Evolutionary conservation across 2,329 filamentous ascomycete species (phyloP), one percentile per base, ranked within the genome.

Genomic region (Davidsoniella neocaledoniae): DNA sequence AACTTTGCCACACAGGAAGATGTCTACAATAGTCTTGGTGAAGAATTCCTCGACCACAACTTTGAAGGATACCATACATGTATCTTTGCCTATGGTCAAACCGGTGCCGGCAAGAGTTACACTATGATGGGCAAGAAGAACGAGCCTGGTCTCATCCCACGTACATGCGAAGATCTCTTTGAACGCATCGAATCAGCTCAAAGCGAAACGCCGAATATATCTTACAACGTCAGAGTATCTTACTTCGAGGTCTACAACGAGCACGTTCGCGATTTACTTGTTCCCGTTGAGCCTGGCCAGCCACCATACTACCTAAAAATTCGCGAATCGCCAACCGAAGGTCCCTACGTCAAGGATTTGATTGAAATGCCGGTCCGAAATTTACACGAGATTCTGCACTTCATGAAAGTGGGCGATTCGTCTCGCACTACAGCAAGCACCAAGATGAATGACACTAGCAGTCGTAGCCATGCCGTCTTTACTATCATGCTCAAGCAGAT

Each of bases 161-260:
- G 88, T 46, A 98, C 91, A 8, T 98, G 91, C 64, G 83, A 94
- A 64, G 91, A 95, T 64, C 73, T 98, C 46, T 98, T 98, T 62
- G 80, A 94, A 68, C 79, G 91, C 50, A 95, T 98, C 62, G 82
- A 90, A 56, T 76, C 79, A 41, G 73, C 77, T 25, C 72, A 77
- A 49, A 80, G 84, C 56, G 83, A 93, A 59, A 83, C 83, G 43
- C 83, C 87, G 49, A 93, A 91, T 64, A 86, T 94, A 62, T 94
- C 86, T 57, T 98, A 95, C 72, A 91, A 90, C 59, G 91, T 98
- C 56, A 83, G 91, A 55, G 91, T 96, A 25, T 95, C 88, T 3
- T 98, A 98, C 68, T 96, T 98, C 60, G 91, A 98, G 63, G 91
- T 98, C 54, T 98, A 98, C 74, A 98, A 98, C 66, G 91, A 98